These are phyloP conservation scores for Termitomyces sp. DNA, from an alignment of 768 basidiomycete species.

Conservation along the genomic window DNA sequence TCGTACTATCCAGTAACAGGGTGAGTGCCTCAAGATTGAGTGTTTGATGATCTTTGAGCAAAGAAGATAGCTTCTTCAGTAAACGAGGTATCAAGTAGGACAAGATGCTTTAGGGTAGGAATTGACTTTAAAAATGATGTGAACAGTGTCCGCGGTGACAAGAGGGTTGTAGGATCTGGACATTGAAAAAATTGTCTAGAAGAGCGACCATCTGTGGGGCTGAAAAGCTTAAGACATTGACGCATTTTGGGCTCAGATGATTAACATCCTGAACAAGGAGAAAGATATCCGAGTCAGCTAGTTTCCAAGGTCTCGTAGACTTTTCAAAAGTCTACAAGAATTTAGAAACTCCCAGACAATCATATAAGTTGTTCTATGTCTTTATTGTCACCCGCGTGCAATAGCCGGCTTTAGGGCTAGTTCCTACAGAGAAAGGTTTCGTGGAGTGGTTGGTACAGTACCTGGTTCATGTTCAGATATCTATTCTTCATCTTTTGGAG, in stretches of 20 bases:
- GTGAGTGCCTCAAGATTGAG: constrained; percentile 23
- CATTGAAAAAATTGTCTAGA: constrained; percentile 6
- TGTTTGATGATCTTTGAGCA: constrained; percentile 17
- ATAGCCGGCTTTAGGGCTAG: constrained; percentile 22
- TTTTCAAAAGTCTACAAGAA: constrained; percentile 15
- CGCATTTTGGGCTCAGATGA: constrained; percentile 3
- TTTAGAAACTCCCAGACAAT: constrained; percentile 21
- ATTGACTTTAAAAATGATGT: constrained; percentile 13
- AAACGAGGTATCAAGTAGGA: constrained; percentile 21
- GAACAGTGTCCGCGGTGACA: constrained; percentile 19
- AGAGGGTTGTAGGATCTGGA: constrained; percentile 15
- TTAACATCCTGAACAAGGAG: constrained; percentile 18
- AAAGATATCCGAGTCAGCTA: constrained; percentile 20
- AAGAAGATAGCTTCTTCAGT: constrained; percentile 13
- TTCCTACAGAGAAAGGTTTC: constrained; percentile 20
- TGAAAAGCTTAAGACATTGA: constrained; percentile 21
- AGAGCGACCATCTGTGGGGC: constrained; percentile 18
- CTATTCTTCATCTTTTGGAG: background rate
- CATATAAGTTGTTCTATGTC: constrained; percentile 22
- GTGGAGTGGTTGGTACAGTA: constrained; percentile 7
- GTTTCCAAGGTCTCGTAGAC: constrained; percentile 12
- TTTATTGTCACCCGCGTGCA: constrained; percentile 16
- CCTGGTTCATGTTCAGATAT: background rate
- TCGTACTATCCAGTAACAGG: constrained; percentile 11
- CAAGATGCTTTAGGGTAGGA: constrained; percentile 16